These are phyloP conservation scores for Agaricus sinodeliciosus DNA, from an alignment of 768 basidiomycete species.

Conservation along the genomic window DNA sequence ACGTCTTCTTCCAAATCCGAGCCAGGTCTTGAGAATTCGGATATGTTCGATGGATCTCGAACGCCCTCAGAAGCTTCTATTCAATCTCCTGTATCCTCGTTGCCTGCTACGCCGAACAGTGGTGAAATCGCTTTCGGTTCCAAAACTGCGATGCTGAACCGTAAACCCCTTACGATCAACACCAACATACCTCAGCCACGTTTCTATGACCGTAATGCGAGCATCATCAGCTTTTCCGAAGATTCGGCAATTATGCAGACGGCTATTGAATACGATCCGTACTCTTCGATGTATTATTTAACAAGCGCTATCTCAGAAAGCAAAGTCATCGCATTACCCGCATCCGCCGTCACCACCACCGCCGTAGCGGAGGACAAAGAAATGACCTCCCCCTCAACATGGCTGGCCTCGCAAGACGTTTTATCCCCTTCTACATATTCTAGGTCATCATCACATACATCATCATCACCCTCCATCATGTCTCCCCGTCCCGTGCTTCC, in stretches of 20 bases:
- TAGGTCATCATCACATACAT: conserved; percentile 32
- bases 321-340: conserved; percentile 29
- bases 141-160: conserved; percentile 25
- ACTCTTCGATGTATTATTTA: conserved; percentile 51
- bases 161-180: conserved; percentile 47
- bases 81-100: conserved; percentile 45
- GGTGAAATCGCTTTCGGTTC: conserved; percentile 34
- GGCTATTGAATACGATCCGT: conserved; percentile 60
- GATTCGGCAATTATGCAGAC: conserved; percentile 69
- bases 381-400: conserved; percentile 44
- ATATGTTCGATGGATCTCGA: conserved; percentile 38
- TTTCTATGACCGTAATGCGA: conserved; percentile 40
- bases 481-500: conserved; percentile 15
- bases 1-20: conserved; percentile 9
- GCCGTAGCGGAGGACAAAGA: conserved; percentile 47
- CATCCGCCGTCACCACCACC: conserved; percentile 27
- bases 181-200: conserved; percentile 41
- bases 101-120: conserved; percentile 54
- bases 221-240: conserved; percentile 37
- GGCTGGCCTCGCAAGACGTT: conserved; percentile 38
- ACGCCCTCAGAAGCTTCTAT: conserved; percentile 41
- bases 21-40: conserved; percentile 24
- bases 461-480: conserved; percentile 25
- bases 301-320: conserved; percentile 36
- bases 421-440: conserved; percentile 40